A percentile compares a stretch with the other conserved stretches of the same genome.
phyloP scores from a whole-genome alignment of 2,329 filamentous ascomycete species.

The Fusarium devonianum region DNA sequence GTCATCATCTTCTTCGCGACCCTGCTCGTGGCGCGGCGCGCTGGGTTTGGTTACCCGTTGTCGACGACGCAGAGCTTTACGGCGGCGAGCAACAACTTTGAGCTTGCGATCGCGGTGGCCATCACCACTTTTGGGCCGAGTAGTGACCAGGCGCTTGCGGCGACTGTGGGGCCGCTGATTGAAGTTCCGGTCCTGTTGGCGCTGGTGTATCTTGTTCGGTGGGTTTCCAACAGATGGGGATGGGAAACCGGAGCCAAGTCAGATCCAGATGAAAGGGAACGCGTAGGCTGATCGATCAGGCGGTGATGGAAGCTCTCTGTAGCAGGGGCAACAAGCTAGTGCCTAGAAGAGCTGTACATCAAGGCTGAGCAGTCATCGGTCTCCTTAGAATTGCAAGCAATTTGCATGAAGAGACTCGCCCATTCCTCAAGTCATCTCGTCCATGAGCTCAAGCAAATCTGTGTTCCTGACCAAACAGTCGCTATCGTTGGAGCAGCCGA shows the following conservation, averaged over 20 bases:
- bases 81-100: slow-evolving; percentile 92
- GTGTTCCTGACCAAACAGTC: slow-evolving; percentile 48
- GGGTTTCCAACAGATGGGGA: slow-evolving; percentile 59
- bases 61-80: slow-evolving; percentile 84
- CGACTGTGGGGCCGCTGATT: slow-evolving; percentile 84
- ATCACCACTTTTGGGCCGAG: slow-evolving; percentile 80
- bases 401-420: too few relatives aligned
- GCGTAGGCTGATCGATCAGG: not conserved
- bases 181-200: slow-evolving; percentile 84
- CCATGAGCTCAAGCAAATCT: slow-evolving; percentile 46
- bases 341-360: too few relatives aligned
- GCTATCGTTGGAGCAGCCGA: slow-evolving; percentile 41
- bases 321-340: not conserved
- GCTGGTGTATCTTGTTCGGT: slow-evolving; percentile 77
- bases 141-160: slow-evolving; percentile 81
- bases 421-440: slow-evolving; percentile 33
- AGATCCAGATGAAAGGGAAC: not conserved
- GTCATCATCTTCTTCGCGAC: slow-evolving; percentile 75
- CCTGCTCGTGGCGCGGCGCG: slow-evolving; percentile 64
- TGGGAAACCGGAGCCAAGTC: slow-evolving; percentile 24
- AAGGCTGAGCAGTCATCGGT: too few relatives aligned
- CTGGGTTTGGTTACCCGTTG: slow-evolving; percentile 78
- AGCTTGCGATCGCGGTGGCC: slow-evolving; percentile 87
- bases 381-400: not conserved
- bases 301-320: not conserved